A percentile compares a stretch with the other conserved stretches of the same genome.
These are phyloP conservation scores for Hypoxylon fuscum DNA, from an alignment of 495 filamentous ascomycete species.

Conservation along the genomic window DNA sequence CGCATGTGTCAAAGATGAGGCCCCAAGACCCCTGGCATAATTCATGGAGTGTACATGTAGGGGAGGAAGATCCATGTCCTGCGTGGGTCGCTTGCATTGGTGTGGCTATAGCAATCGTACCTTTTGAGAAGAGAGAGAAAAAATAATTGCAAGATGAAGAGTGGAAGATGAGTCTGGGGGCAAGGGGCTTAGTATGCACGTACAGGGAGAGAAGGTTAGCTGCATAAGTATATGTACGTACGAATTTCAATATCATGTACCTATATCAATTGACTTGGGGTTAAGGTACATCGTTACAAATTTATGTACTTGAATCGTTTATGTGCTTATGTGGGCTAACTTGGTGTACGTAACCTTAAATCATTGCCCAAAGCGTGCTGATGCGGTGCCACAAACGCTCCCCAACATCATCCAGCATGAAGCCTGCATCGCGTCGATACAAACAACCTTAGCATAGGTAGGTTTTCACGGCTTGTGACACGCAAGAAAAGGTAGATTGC, in stretches of 20 bases:
- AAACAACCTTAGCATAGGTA: conserved; percentile 24
- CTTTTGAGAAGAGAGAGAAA: no score
- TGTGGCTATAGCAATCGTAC: conserved; percentile 25
- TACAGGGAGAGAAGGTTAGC: neutral
- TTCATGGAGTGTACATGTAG: neutral
- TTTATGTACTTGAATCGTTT: neutral
- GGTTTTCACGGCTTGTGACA: conserved; percentile 21
- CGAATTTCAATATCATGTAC: no score
- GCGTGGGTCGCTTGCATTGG: conserved; percentile 14
- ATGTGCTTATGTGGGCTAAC: conserved; percentile 7
- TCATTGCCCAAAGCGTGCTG: neutral
- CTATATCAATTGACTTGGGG: neutral
- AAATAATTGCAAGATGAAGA: conserved; percentile 2
- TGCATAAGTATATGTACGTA: neutral
- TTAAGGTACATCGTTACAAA: neutral
- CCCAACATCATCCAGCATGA: conserved; percentile 6
- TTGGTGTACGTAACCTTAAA: conserved; percentile 29
- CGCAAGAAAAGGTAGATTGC: conserved; percentile 29
- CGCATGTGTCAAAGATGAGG: conserved; percentile 25
- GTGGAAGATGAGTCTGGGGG: conserved; percentile 18
- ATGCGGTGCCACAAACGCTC: conserved; percentile 13
- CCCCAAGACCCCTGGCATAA: conserved; percentile 23
- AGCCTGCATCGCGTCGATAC: conserved; percentile 14
- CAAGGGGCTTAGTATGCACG: conserved; percentile 9
- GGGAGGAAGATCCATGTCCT: conserved; percentile 1